Evolutionary conservation across 1,284 basidiomycete species (phyloP), one percentile per base, ranked within the genome.

Genomic region (Ceratobasidium sp.): DNA sequence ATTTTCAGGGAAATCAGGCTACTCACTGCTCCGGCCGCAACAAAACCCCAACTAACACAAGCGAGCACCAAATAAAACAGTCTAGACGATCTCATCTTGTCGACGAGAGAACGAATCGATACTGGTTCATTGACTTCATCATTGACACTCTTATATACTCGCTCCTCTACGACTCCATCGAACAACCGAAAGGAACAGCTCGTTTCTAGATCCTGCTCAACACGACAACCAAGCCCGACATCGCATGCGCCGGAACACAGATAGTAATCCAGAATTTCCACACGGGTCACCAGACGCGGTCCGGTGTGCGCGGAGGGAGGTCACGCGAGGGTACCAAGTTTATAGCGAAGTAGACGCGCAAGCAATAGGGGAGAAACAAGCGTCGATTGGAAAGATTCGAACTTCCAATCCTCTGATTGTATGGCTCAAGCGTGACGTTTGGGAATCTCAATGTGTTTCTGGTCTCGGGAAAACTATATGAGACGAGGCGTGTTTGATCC

Each of bases 11-110:
- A 65, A 61, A 50, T 61, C 44, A 67, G 10, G 26, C 50, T 52
- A 56, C 71, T 64, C 33, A 74, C 71, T 61, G 48, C 57, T 10
- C 23, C 46, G n/a, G 71, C 71, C 64, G 61, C 40, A 26, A 74
- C 71, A 52, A 74, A 74, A 1, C 61, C 71, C 71, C 71, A 74
- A 54, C 42, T 52, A 7, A 64, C 44, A 54, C 59, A 65, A 2
- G 71, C 50, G 23, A 74, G 33, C 46, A 74, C 71, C 23, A 74
- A 38, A 46, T 52, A 74, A 54, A 74, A 65, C 40, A 74, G 28
- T 23, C 61, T 17, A 48, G 71, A 74, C 2, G 71, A 48, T 48
- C 61, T 33, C 71, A 74, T 74, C 46, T 54, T 65, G 28, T 67
- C 46, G 59, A 20, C 40, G 17, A 20, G 33, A 62, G 40, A 40